These are phyloP conservation scores for Ajuga reptans DNA, from an alignment of 305 asterid species.

Conservation along the genomic window DNA sequence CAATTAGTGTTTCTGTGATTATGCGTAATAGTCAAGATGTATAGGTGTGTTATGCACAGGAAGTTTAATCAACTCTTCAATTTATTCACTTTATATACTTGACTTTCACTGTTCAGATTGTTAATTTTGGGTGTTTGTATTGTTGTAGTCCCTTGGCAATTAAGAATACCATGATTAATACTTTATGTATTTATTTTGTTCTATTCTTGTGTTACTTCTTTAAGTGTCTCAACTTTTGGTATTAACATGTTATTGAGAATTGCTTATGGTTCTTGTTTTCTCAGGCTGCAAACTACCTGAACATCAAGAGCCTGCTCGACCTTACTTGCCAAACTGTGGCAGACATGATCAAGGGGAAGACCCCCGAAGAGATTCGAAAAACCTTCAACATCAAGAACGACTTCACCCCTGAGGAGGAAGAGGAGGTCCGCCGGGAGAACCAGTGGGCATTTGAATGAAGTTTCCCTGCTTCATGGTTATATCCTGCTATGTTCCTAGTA, in stretches of 20 bases:
- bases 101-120: background rate
- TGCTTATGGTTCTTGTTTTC: background rate
- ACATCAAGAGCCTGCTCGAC: constrained; percentile 37
- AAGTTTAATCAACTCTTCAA: background rate
- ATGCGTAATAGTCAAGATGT: too few species aligned
- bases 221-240: background rate
- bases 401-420: constrained; percentile 38
- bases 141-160: background rate
- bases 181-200: too few species aligned
- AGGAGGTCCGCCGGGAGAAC: constrained; percentile 34
- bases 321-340: constrained; percentile 36
- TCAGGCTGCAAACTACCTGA: constrained; percentile 43
- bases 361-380: constrained; percentile 28
- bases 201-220: background rate
- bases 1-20: too few species aligned
- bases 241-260: background rate
- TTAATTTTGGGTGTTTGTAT: background rate
- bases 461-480: background rate
- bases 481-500: background rate
- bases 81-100: background rate
- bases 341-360: constrained; percentile 36
- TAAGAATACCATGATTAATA: background rate
- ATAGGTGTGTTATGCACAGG: too few species aligned
- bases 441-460: constrained; percentile 38
- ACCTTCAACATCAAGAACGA: constrained; percentile 33